phyloP scores from a whole-genome alignment of 2,329 filamentous ascomycete genomes.

The Akanthomyces uredinophilus region DNA sequence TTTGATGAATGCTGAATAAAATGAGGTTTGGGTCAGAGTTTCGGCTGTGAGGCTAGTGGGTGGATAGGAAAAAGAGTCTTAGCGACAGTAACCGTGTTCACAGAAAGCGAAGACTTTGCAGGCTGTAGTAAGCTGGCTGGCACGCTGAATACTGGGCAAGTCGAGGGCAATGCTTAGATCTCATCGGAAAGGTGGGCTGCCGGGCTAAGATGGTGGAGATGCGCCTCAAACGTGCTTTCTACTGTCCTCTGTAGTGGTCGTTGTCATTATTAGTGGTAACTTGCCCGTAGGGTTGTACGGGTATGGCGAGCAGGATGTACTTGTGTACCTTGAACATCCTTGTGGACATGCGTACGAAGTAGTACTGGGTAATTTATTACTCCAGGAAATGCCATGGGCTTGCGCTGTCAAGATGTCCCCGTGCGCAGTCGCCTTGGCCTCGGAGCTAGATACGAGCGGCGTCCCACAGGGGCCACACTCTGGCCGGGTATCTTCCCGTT shows the following conservation, averaged over 20 bases:
- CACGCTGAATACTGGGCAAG: background rate
- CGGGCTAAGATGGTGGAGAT: slow-evolving; percentile 1
- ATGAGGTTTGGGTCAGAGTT: background rate
- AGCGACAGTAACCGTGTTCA: background rate
- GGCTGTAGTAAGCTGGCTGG: background rate
- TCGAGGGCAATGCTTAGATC: slow-evolving; percentile 9
- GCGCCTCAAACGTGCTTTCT: slow-evolving; percentile 4
- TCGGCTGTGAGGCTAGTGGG: slow-evolving; percentile 1
- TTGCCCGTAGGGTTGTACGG: background rate
- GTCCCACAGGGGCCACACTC: slow-evolving; percentile 1
- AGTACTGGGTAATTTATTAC: slow-evolving; percentile 10
- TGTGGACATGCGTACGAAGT: background rate
- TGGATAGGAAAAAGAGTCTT: background rate
- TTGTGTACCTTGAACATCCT: background rate
- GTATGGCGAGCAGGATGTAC: slow-evolving; percentile 2
- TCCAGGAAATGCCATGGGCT: slow-evolving; percentile 8
- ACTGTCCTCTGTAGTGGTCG: background rate
- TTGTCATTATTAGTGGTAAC: no score
- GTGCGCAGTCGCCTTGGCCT: slow-evolving; percentile 2
- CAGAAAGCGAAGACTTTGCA: background rate
- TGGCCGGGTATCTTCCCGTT: slow-evolving; percentile 16
- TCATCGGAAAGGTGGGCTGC: slow-evolving; percentile 11
- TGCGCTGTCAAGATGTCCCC: background rate
- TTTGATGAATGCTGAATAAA: background rate
- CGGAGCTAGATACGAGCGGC: slow-evolving; percentile 1